phyloP scores from a whole-genome alignment of 2,329 filamentous ascomycete species.

The Exophiala xenobiotica region DNA sequence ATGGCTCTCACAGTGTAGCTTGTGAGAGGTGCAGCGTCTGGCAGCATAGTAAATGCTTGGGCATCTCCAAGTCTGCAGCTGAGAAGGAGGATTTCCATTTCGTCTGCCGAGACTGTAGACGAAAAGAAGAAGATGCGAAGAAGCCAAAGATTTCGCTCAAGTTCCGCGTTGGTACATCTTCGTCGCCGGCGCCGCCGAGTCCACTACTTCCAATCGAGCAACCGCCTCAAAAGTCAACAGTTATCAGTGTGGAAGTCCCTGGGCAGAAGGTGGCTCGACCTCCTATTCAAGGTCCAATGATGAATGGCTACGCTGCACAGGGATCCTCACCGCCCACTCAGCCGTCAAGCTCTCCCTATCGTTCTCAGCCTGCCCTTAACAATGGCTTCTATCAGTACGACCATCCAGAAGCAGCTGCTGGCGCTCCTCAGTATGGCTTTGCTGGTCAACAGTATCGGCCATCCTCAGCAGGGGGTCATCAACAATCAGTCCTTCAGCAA shows the following conservation, averaged over 20 bases:
- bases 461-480: background rate
- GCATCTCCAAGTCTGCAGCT: slow-evolving; percentile 73
- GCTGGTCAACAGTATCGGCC: no score
- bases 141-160: slow-evolving; percentile 63
- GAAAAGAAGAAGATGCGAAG: slow-evolving; percentile 62
- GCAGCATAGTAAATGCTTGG: slow-evolving; percentile 93
- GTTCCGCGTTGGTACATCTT: slow-evolving; percentile 50
- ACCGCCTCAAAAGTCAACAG: slow-evolving; percentile 11
- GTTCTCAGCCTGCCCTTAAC: slow-evolving; percentile 2
- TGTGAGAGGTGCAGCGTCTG: slow-evolving; percentile 94
- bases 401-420: slow-evolving; percentile 30
- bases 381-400: slow-evolving; percentile 34
- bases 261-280: background rate
- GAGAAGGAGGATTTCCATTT: slow-evolving; percentile 86
- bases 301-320: slow-evolving; percentile 30
- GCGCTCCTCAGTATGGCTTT: slow-evolving; percentile 9
- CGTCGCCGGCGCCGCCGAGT: slow-evolving; percentile 27
- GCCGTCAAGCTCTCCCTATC: slow-evolving; percentile 6
- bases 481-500: background rate
- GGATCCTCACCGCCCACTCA: slow-evolving; percentile 23
- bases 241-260: slow-evolving; percentile 20
- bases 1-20: slow-evolving; percentile 88
- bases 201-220: slow-evolving; percentile 3
- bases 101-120: slow-evolving; percentile 74
- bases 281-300: slow-evolving; percentile 9